These are phyloP conservation scores for Rubia balearica DNA, from an alignment of 305 asterid genomes.

Conservation along the genomic window DNA sequence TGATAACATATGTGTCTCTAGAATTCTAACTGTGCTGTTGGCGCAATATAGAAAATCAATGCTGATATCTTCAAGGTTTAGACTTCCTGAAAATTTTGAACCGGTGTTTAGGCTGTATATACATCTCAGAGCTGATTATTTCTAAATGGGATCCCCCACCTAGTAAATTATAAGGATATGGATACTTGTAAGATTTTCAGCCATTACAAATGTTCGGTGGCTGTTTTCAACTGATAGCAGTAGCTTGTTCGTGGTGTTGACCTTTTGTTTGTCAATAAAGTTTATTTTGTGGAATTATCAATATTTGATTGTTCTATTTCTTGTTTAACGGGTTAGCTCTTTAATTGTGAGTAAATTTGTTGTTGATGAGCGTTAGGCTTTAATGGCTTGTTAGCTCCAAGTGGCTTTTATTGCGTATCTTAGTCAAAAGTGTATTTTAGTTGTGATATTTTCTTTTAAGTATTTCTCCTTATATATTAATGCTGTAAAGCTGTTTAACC, in stretches of 20 bases:
- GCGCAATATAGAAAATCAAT: conserved; percentile 28
- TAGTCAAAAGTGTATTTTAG: neutral
- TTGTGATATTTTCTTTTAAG: neutral
- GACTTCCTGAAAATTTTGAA: conserved; percentile 33
- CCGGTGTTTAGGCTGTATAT: conserved; percentile 46
- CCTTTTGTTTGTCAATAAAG: conserved; percentile 25
- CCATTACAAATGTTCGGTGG: conserved; percentile 26
- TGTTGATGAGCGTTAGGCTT: neutral
- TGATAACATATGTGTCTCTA: conserved; percentile 23
- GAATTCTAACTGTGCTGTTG: conserved; percentile 28
- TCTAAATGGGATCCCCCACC: conserved; percentile 32
- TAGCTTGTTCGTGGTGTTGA: conserved; percentile 24
- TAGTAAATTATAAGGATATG: conserved; percentile 26
- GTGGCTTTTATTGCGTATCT: neutral
- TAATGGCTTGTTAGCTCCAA: neutral
- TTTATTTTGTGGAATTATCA: conserved; percentile 14
- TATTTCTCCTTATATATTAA: neutral
- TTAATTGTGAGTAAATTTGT: neutral
- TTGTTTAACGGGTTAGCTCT: conserved; percentile 1
- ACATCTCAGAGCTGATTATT: conserved; percentile 41
- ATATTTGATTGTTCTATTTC: neutral
- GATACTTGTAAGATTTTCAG: conserved; percentile 27
- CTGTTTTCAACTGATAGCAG: conserved; percentile 16
- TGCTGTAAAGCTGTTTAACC: neutral
- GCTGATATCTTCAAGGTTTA: conserved; percentile 23